Conservation (phyloP, 2,329 filamentous ascomycete species). For the Diplodia intermedia region DNA sequence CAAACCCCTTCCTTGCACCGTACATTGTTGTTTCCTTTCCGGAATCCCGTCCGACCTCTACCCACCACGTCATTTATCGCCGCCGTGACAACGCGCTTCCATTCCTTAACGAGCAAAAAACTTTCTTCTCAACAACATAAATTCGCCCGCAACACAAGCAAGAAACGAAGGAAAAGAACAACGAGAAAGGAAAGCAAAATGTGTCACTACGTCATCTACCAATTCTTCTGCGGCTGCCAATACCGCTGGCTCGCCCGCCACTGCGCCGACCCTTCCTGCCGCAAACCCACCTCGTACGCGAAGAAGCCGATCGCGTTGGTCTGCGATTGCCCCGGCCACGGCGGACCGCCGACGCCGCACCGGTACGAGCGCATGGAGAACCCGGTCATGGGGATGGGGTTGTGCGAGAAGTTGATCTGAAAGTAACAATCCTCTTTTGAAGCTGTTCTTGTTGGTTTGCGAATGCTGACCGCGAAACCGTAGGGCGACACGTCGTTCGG, state of each 20-base stretch:
- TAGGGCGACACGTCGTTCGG: neutral
- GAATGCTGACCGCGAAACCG: no score
- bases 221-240: conserved; percentile 31
- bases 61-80: neutral
- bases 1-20: conserved; percentile 1
- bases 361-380: conserved; percentile 22
- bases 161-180: neutral
- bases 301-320: conserved; percentile 23
- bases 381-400: neutral
- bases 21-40: neutral
- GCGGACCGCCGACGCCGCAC: conserved; percentile 18
- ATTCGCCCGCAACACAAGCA: neutral
- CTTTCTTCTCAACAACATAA: neutral
- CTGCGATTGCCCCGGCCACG: conserved; percentile 30
- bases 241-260: conserved; percentile 23
- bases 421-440: neutral
- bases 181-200: neutral
- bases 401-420: conserved; percentile 6
- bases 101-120: neutral
- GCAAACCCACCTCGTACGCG: conserved; percentile 14
- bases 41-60: neutral
- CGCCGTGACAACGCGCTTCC: conserved; percentile 1
- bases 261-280: conserved; percentile 16
- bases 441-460: no score
- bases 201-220: conserved; percentile 30